Percentiles rank a stretch among this genome's conserved stretches.
phyloP scores from a whole-genome alignment of 495 filamentous ascomycete species.

The Clavariopsis aquatica region DNA sequence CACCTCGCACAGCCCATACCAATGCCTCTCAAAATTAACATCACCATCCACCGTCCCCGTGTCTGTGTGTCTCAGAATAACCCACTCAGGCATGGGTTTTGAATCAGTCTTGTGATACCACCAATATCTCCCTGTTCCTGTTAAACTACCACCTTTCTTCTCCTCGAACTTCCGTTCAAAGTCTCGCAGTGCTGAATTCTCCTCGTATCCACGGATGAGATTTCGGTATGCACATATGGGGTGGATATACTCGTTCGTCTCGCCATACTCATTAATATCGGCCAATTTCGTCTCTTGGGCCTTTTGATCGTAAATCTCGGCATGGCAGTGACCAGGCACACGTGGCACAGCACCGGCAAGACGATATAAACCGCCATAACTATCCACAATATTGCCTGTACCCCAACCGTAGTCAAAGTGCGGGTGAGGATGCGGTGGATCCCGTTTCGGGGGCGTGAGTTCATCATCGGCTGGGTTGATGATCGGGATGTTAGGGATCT shows the following conservation, averaged over 20 bases:
- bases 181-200: slow-evolving; percentile 9
- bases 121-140: slow-evolving; percentile 21
- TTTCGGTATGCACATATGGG: slow-evolving; percentile 30
- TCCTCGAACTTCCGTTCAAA: slow-evolving; percentile 10
- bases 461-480: slow-evolving; percentile 24
- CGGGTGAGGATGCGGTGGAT: slow-evolving; percentile 15
- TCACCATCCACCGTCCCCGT: background rate
- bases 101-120: slow-evolving; percentile 17
- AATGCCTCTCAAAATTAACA: slow-evolving; percentile 26
- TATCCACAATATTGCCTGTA: slow-evolving; percentile 24
- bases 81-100: slow-evolving; percentile 28
- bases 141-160: background rate
- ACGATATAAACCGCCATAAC: slow-evolving; percentile 19
- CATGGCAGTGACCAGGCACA: slow-evolving; percentile 19
- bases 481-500: slow-evolving; percentile 25
- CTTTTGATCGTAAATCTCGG: slow-evolving; percentile 15
- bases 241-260: slow-evolving; percentile 34
- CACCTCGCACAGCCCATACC: slow-evolving; percentile 20
- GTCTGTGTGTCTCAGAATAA: slow-evolving; percentile 16
- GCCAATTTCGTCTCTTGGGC: background rate
- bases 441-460: slow-evolving; percentile 15
- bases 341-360: slow-evolving; percentile 5
- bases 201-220: slow-evolving; percentile 14
- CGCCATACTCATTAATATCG: slow-evolving; percentile 14
- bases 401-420: slow-evolving; percentile 27